These are phyloP conservation scores for Cutaneotrichosporon sp. DNA, from an alignment of 1,284 basidiomycete genomes.

Conservation along the genomic window DNA sequence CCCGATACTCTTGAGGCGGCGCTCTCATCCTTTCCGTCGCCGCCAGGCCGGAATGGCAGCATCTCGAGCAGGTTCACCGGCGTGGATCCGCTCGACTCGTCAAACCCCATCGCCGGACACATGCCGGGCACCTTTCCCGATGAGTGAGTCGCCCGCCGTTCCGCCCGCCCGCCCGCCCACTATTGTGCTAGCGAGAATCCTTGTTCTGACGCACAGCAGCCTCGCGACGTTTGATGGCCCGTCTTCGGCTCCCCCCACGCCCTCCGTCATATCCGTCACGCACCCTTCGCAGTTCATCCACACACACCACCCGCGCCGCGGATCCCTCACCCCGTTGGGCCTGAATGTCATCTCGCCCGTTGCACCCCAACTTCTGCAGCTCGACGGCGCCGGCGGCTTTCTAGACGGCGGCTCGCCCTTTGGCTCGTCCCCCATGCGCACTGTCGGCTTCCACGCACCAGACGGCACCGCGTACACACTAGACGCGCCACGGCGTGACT, in stretches of 20 bases:
- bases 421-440: constrained; percentile 28
- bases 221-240: constrained; percentile 26
- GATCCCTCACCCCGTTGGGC: constrained; percentile 50
- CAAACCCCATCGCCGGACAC: background rate
- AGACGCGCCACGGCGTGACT: constrained; percentile 21
- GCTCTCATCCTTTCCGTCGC: background rate
- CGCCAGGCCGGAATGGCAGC: background rate
- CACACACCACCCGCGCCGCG: constrained; percentile 53
- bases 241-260: constrained; percentile 49
- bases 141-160: background rate
- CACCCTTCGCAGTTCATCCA: constrained; percentile 54
- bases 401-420: background rate
- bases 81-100: constrained; percentile 11
- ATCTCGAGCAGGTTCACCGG: constrained; percentile 3
- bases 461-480: constrained; percentile 5
- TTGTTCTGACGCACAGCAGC: background rate
- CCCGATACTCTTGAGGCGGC: background rate
- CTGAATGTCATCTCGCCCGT: constrained; percentile 53
- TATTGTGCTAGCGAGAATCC: no score
- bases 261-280: constrained; percentile 44
- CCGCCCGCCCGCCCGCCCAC: background rate
- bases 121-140: constrained; percentile 7
- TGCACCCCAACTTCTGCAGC: constrained; percentile 24
- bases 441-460: constrained; percentile 35
- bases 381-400: constrained; percentile 8